These are phyloP conservation scores for Arachnopeziza araneosa DNA, from an alignment of 2,329 filamentous ascomycete genomes.

Conservation along the genomic window DNA sequence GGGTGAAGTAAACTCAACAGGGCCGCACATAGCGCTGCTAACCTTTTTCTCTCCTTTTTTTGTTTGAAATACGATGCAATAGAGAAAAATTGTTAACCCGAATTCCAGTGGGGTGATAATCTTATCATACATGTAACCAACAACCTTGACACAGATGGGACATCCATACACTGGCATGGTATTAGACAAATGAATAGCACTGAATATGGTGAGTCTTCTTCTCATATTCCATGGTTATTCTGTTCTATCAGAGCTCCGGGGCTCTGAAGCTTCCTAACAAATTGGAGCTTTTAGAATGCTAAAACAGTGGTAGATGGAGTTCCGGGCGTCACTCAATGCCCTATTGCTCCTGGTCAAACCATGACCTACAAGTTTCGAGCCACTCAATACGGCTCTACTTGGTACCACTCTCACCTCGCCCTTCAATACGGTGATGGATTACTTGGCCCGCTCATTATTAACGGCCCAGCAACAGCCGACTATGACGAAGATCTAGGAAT, in stretches of 20 bases:
- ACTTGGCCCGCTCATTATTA: conserved; percentile 54
- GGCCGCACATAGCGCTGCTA: too few species aligned
- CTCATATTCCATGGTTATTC: too few species aligned
- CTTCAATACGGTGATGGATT: conserved; percentile 44
- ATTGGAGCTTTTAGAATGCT: too few species aligned
- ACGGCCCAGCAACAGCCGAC: conserved; percentile 51
- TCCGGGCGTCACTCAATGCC: conserved; percentile 55
- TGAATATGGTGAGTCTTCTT: conserved; percentile 24
- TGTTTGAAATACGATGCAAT: too few species aligned
- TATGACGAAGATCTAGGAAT: conserved; percentile 44
- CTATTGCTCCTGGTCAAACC: conserved; percentile 52
- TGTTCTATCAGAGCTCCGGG: too few species aligned
- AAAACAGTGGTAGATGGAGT: conserved; percentile 19
- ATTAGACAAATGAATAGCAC: conserved; percentile 38
- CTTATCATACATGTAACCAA: conserved; percentile 1
- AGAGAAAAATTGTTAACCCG: too few species aligned
- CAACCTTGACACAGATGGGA: conserved; percentile 29
- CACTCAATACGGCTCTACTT: conserved; percentile 29
- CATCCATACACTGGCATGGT: conserved; percentile 47
- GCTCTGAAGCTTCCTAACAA: too few species aligned
- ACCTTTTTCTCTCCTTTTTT: too few species aligned
- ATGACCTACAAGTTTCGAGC: conserved; percentile 35
- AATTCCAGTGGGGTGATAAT: neutral
- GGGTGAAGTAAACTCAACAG: too few species aligned
- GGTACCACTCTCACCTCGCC: conserved; percentile 29